Evolutionary conservation across 2,329 filamentous ascomycete species (phyloP), one percentile per base, ranked within the genome.

Genomic region (Septoria petroselini): DNA sequence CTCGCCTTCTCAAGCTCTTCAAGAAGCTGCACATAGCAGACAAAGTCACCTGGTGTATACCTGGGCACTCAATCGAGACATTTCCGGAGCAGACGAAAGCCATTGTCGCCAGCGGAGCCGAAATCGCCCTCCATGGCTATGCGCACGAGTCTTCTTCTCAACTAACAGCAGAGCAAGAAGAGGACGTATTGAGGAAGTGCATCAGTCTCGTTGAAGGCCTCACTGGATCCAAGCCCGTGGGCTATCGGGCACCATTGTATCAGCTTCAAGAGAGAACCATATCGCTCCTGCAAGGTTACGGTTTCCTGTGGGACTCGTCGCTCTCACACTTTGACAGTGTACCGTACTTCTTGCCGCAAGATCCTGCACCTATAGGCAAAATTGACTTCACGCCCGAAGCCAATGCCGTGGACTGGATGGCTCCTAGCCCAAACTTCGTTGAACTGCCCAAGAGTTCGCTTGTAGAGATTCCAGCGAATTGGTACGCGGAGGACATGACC

Each of bases 11-110:
- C 7, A 75, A 73, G 38, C 66, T 82, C 42, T 77, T 82, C 59
- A 70, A 72, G 25, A 77, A 75, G 57, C 71, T 77, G 34, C 61
- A 64, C 1, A 73, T 82, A 18, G 67, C 76, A 2, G 70, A 78
- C 21, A 76, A 76, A 51, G 70, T 78, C 21, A 81, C 79, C 3
- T 82, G 79, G 79, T 82, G 80, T 58, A 74, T 82, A 8, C 80
- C 80, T 0, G 79, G 79, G 39, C 79, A 83, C 65, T 78, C 73
- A 0, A 71, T 79, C 42, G 79, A 83, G 55, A 79, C 73, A 7
- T 82, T 82, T 53, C 78, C 78, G 0, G 62, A 67, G 2, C 71
- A 80, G 48, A 75, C 76, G 2, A 65, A 68, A 42, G 68, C 70
- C 38, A 77, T 83, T 17, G 65, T 79, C 2, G 70, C 75, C 3